Percentiles rank a stretch among this genome's conserved stretches.
These are phyloP conservation scores for Cercospora nicotianae DNA, from an alignment of 2,329 filamentous ascomycete genomes.

Conservation along the genomic window DNA sequence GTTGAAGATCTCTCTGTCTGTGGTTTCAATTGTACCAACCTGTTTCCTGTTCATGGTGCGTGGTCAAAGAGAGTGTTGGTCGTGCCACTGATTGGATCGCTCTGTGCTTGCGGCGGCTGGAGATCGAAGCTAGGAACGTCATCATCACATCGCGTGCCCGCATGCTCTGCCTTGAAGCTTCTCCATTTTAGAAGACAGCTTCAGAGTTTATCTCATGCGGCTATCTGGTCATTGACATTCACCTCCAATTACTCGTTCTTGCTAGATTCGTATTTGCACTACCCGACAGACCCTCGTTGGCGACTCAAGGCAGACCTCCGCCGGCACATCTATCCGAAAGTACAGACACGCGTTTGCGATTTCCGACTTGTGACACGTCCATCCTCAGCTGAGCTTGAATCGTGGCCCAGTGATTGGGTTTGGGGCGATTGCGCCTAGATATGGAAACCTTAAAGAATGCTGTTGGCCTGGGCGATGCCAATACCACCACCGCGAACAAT, in stretches of 20 bases:
- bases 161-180: not conserved
- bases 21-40: conserved; percentile 2
- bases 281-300: not conserved
- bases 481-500: conserved; percentile 7
- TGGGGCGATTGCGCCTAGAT: not conserved
- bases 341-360: not conserved
- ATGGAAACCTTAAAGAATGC: conserved; percentile 20
- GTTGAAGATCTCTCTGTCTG: not conserved
- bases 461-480: conserved; percentile 11
- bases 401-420: conserved; percentile 2
- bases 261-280: not conserved
- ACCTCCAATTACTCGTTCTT: not conserved
- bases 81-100: conserved; percentile 8
- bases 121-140: conserved; percentile 13
- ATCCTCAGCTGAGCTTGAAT: not conserved
- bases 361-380: not conserved
- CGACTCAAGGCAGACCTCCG: not conserved
- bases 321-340: not conserved
- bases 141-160: conserved; percentile 8
- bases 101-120: not conserved
- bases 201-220: conserved; percentile 6
- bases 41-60: conserved; percentile 7
- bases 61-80: not conserved
- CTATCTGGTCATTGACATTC: conserved; percentile 3
- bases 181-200: conserved; percentile 4